A percentile compares a stretch with the other conserved stretches of the same genome.
These are phyloP conservation scores for Tagetes erecta DNA, from an alignment of 129 eudicot genomes.

Conservation along the genomic window DNA sequence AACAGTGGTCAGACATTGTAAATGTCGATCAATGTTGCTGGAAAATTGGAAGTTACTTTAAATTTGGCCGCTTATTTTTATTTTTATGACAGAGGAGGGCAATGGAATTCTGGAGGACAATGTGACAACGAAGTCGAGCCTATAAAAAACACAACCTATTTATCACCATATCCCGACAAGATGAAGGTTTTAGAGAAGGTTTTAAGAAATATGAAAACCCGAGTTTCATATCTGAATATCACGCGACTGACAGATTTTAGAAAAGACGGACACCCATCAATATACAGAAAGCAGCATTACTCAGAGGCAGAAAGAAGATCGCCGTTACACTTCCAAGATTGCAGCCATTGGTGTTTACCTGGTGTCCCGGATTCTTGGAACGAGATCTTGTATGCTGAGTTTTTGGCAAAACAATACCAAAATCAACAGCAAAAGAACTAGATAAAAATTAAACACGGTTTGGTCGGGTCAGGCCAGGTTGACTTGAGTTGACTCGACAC, in stretches of 20 bases:
- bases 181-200: constrained; percentile 78
- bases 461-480: background rate
- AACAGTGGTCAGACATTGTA: background rate
- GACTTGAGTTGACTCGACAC: constrained; percentile 14
- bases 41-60: background rate
- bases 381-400: constrained; percentile 74
- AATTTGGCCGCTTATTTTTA: background rate
- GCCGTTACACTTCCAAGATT: constrained; percentile 62
- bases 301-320: constrained; percentile 51
- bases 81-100: constrained; percentile 71
- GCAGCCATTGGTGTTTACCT: constrained; percentile 99
- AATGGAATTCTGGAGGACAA: constrained; percentile 92
- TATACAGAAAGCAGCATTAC: constrained; percentile 54
- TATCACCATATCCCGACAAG: constrained; percentile 70
- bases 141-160: constrained; percentile 64
- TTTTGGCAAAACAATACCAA: constrained; percentile 48
- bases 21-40: background rate
- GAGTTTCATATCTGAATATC: constrained; percentile 62
- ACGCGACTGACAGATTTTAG: constrained; percentile 82
- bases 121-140: constrained; percentile 87
- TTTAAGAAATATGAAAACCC: constrained; percentile 64
- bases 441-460: constrained; percentile 19
- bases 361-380: constrained; percentile 99
- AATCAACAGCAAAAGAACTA: constrained; percentile 35
- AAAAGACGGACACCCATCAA: constrained; percentile 92